Evolutionary conservation across 805 yeast species (phyloP).

Genomic region (Hanseniaspora valbyensis): DNA sequence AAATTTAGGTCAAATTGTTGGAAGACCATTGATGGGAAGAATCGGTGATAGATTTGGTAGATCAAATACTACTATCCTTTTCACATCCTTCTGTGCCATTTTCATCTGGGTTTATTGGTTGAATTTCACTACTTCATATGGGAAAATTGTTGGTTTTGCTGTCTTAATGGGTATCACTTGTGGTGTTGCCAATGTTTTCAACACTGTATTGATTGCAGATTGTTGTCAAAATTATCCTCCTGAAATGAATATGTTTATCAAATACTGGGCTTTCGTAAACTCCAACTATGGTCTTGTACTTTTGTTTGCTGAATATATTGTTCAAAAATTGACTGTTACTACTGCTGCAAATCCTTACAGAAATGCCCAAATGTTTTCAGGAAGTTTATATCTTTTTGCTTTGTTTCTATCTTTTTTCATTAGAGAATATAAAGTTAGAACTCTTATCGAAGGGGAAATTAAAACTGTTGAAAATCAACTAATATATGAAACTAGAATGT

Average conservation of each 20-base stretch:
- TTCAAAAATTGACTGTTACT: conserved; percentile 36
- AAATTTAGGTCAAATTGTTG: conserved; percentile 38
- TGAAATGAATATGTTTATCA: conserved; percentile 30
- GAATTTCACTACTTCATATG: conserved; percentile 27
- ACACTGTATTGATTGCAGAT: conserved; percentile 34
- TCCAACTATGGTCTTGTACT: conserved; percentile 27
- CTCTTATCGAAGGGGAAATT: conserved; percentile 26
- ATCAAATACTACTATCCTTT: conserved; percentile 34
- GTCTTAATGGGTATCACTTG: conserved; percentile 36
- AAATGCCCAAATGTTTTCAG: conserved; percentile 52
- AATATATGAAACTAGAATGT: background rate
- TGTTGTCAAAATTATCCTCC: conserved; percentile 24
- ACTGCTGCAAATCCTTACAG: conserved; percentile 36
- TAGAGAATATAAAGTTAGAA: conserved; percentile 42
- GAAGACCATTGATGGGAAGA: conserved; percentile 40
- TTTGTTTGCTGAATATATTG: conserved; percentile 45
- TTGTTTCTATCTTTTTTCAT: conserved; percentile 36
- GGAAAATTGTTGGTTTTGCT: conserved; percentile 35
- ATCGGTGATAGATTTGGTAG: conserved; percentile 38
- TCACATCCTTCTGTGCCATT: conserved; percentile 30
- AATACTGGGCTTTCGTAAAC: conserved; percentile 32
- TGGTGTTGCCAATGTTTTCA: conserved; percentile 38
- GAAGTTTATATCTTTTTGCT: conserved; percentile 37
- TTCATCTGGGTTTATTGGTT: conserved; percentile 42
- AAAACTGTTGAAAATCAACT: background rate